Conservation (phyloP, 2,329 filamentous ascomycete species). For the Passalora sequoiae region DNA sequence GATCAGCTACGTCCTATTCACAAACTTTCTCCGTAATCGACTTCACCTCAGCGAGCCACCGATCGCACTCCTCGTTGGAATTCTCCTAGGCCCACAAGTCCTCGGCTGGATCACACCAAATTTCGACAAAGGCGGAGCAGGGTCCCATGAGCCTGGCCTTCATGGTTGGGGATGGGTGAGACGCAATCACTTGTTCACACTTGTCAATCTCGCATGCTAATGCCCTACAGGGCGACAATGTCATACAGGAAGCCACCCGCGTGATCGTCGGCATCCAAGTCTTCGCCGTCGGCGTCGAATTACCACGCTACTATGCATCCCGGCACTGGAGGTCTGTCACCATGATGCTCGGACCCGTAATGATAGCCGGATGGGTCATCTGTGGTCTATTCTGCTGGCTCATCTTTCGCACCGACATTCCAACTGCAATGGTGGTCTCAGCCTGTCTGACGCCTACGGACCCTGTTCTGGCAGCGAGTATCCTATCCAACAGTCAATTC, state of each 20-base stretch:
- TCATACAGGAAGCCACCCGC: constrained; percentile 40
- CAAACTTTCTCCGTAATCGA: constrained; percentile 43
- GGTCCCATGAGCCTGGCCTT: constrained; percentile 10
- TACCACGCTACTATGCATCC: constrained; percentile 44
- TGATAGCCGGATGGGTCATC: constrained; percentile 47
- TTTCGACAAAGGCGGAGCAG: constrained; percentile 24
- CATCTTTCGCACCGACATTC: constrained; percentile 44
- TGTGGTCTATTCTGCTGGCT: constrained; percentile 44
- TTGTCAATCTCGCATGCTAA: background rate
- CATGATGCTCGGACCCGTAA: constrained; percentile 49
- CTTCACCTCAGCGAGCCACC: constrained; percentile 48
- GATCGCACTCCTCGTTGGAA: constrained; percentile 44
- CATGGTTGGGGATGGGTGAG: constrained; percentile 39
- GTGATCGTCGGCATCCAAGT: constrained; percentile 45
- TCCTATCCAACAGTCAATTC: constrained; percentile 51
- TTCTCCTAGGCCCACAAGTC: constrained; percentile 41
- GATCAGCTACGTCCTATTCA: constrained; percentile 44
- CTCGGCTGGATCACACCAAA: constrained; percentile 39
- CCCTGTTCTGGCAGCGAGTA: constrained; percentile 51
- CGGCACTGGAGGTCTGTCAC: constrained; percentile 49
- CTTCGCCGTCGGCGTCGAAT: constrained; percentile 34
- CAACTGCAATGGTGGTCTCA: constrained; percentile 48
- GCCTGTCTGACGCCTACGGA: constrained; percentile 55
- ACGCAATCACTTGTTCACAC: too few species aligned
- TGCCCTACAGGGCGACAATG: constrained; percentile 31